Evolutionary conservation across 768 basidiomycete species (phyloP).

Genomic region (Tremella fuciformis): DNA sequence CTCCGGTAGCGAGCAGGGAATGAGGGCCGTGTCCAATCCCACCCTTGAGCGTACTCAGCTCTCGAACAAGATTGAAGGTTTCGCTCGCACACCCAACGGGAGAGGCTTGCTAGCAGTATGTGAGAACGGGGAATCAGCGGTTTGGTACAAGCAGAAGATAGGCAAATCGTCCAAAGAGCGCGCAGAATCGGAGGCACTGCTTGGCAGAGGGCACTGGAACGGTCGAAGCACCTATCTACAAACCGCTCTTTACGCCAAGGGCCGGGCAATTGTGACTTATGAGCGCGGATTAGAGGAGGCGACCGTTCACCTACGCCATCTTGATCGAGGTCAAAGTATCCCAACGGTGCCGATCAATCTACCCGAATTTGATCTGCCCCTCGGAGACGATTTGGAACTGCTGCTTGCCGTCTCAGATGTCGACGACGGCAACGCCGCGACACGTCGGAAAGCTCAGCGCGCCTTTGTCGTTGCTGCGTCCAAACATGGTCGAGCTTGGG

Average conservation of each 20-base stretch:
- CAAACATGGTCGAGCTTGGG: conserved; percentile 35
- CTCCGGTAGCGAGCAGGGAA: not conserved
- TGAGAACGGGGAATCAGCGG: conserved; percentile 34
- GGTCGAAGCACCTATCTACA: not conserved
- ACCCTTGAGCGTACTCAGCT: conserved; percentile 26
- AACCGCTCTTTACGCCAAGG: conserved; percentile 45
- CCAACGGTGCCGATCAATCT: conserved; percentile 25
- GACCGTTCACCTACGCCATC: conserved; percentile 34
- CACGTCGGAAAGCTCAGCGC: conserved; percentile 27
- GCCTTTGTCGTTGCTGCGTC: conserved; percentile 47
- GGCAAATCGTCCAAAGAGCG: conserved; percentile 16
- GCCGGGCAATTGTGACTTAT: conserved; percentile 41
- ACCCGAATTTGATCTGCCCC: conserved; percentile 23
- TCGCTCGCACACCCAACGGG: conserved; percentile 49
- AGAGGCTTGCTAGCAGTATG: conserved; percentile 43
- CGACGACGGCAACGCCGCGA: conserved; percentile 45
- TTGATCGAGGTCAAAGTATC: conserved; percentile 16
- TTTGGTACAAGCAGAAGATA: conserved; percentile 37
- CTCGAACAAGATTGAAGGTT: conserved; percentile 18
- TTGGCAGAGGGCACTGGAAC: conserved; percentile 36
- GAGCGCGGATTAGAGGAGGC: conserved; percentile 1
- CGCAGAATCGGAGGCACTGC: conserved; percentile 14
- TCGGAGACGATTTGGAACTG: conserved; percentile 31
- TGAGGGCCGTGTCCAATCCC: not conserved
- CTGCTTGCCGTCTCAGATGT: conserved; percentile 49